Evolutionary conservation across 768 basidiomycete genomes (phyloP).

Genomic region (Suillus subluteus): DNA sequence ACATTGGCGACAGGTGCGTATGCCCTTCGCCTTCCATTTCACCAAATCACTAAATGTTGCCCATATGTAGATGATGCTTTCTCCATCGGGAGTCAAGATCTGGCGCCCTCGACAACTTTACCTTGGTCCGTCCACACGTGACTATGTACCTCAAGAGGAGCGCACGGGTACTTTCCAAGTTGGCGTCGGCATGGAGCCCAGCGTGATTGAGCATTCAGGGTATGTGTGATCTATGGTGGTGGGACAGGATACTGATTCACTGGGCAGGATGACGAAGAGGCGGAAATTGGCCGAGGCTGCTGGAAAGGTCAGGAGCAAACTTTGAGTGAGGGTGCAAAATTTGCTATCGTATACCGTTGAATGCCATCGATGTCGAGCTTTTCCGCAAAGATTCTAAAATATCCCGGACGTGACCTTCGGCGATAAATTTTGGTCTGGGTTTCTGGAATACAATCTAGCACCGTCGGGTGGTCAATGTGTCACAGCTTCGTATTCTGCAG

Average conservation of each 20-base stretch:
- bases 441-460: too few relatives aligned
- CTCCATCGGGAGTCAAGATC: slow-evolving; percentile 88
- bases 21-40: slow-evolving; percentile 3
- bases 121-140: slow-evolving; percentile 72
- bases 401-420: neutral
- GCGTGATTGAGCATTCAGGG: slow-evolving; percentile 73
- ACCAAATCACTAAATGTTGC: neutral
- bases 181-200: slow-evolving; percentile 61
- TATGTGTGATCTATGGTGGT: slow-evolving; percentile 41
- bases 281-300: slow-evolving; percentile 32
- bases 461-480: neutral
- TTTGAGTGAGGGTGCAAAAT: slow-evolving; percentile 10
- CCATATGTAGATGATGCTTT: slow-evolving; percentile 79
- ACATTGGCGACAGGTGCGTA: slow-evolving; percentile 81
- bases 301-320: slow-evolving; percentile 30
- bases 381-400: neutral
- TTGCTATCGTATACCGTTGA: neutral
- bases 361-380: neutral
- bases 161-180: slow-evolving; percentile 51
- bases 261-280: slow-evolving; percentile 34
- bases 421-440: neutral
- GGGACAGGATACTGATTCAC: slow-evolving; percentile 10
- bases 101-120: slow-evolving; percentile 91
- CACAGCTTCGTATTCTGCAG: neutral
- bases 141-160: slow-evolving; percentile 69